phyloP scores from a whole-genome alignment of 805 yeast genomes.

The Schwanniomyces pseudopolymorphus region DNA sequence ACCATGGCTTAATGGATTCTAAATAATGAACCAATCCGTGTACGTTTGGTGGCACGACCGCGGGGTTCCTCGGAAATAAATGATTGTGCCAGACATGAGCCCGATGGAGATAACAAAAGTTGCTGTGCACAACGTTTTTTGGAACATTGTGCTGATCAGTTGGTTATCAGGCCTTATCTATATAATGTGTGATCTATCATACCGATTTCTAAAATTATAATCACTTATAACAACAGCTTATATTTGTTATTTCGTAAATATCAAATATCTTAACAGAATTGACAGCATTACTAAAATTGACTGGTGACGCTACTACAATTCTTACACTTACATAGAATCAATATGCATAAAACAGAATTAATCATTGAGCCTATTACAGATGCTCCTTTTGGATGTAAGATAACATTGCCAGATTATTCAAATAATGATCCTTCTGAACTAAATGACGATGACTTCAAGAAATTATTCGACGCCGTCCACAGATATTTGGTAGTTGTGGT shows the following conservation, averaged over 20 bases:
- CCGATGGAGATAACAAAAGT: neutral
- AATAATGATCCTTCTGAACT: conserved; percentile 69
- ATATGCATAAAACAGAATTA: conserved; percentile 20
- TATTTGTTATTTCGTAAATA: neutral
- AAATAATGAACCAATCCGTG: too few relatives aligned
- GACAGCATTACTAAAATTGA: too few relatives aligned
- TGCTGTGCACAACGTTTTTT: neutral
- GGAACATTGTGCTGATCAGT: neutral
- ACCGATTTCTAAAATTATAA: neutral
- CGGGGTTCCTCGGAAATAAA: neutral
- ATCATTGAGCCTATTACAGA: conserved; percentile 46
- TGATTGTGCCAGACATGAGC: neutral
- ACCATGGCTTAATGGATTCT: too few relatives aligned
- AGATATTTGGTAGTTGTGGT: conserved; percentile 71
- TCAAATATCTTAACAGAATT: neutral
- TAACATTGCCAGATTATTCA: conserved; percentile 64
- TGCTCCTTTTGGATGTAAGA: conserved; percentile 67
- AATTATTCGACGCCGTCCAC: conserved; percentile 63
- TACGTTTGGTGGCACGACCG: neutral
- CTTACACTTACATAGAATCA: too few relatives aligned
- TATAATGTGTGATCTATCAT: neutral
- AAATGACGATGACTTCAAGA: conserved; percentile 61
- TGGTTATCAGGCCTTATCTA: neutral
- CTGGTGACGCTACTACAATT: too few relatives aligned
- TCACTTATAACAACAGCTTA: neutral